Conservation (phyloP, 2,329 filamentous ascomycete species). For the Alternaria sp. region DNA sequence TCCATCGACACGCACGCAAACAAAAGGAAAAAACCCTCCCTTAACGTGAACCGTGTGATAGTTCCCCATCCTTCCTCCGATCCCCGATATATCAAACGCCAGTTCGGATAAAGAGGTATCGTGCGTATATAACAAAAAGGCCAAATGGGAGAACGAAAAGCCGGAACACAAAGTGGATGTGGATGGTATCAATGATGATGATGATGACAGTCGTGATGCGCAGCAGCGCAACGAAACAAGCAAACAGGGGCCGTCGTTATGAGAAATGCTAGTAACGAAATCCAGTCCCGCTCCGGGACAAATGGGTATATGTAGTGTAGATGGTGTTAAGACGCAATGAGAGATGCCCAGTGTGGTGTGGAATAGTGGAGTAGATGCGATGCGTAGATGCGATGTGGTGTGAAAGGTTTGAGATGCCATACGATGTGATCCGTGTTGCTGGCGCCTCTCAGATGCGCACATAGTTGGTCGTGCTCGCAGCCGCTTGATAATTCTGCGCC, state of each 20-base stretch:
- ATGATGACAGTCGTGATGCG: not conserved
- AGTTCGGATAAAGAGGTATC: not conserved
- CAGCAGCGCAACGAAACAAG: not conserved
- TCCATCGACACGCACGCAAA: no score
- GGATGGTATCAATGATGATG: not conserved
- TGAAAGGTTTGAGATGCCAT: not conserved
- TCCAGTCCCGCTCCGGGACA: not conserved
- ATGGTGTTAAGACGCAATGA: no score
- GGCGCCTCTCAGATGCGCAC: conserved; percentile 31
- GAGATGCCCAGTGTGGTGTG: no score
- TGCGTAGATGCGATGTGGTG: not conserved
- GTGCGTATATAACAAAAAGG: not conserved
- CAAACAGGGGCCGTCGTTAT: conserved; percentile 3
- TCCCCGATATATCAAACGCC: not conserved
- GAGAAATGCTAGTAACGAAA: not conserved
- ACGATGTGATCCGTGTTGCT: not conserved
- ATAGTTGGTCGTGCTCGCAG: conserved; percentile 29
- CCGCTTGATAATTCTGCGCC: conserved; percentile 37
- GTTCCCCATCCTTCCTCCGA: no score
- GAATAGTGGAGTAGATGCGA: not conserved
- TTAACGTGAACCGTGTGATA: no score
- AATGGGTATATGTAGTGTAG: conserved; percentile 13
- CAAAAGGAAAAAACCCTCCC: no score
- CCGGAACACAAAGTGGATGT: not conserved
- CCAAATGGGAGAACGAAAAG: not conserved